Conservation (phyloP, 2,329 filamentous ascomycete species). For the Beauveria australis region DNA sequence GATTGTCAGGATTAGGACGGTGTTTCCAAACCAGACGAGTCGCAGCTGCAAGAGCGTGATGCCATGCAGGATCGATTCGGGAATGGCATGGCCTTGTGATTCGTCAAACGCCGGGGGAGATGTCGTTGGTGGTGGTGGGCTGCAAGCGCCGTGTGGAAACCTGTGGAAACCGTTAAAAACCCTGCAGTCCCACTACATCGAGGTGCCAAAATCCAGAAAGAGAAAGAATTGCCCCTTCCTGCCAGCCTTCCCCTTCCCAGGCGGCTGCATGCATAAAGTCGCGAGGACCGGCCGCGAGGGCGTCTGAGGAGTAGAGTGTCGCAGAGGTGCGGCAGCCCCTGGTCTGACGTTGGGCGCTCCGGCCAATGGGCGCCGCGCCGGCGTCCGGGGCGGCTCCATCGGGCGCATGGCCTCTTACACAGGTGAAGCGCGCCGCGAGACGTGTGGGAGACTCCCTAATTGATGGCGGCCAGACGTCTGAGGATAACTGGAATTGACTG, state of each 20-base stretch:
- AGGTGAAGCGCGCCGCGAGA: slow-evolving; percentile 6
- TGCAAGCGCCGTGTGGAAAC: no score
- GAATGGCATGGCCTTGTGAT: not conserved
- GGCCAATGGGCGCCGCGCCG: slow-evolving; percentile 1
- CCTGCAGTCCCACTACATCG: no score
- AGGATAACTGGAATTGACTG: not conserved
- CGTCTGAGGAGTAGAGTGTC: not conserved
- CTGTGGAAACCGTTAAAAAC: no score
- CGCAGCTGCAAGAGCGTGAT: slow-evolving; percentile 2
- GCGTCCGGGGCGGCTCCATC: not conserved
- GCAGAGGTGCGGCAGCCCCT: slow-evolving; percentile 10
- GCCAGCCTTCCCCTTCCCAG: not conserved
- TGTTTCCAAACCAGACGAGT: slow-evolving; percentile 9
- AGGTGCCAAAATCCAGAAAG: not conserved
- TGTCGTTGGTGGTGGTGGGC: no score
- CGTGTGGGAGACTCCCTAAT: not conserved
- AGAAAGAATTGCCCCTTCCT: not conserved
- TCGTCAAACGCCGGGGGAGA: no score
- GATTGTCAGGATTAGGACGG: slow-evolving; percentile 1
- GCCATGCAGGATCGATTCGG: not conserved
- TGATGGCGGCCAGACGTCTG: not conserved
- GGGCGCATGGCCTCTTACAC: slow-evolving; percentile 4
- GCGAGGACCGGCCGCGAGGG: not conserved
- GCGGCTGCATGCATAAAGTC: not conserved
- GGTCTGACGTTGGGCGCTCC: not conserved